These are phyloP conservation scores for Inonotus obliquus DNA, from an alignment of 1,284 basidiomycete genomes.

Conservation along the genomic window DNA sequence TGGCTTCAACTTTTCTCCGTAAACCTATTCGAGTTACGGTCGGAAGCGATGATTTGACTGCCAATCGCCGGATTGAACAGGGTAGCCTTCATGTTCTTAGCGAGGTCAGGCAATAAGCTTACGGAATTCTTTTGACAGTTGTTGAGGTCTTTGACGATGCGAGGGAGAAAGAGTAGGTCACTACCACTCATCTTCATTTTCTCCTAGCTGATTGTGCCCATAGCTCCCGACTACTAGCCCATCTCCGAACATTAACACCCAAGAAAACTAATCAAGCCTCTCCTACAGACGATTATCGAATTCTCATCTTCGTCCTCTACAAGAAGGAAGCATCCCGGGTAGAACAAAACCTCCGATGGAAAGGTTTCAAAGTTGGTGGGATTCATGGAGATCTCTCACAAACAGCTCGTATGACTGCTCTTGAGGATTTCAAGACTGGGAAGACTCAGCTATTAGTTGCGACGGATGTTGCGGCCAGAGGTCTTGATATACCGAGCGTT, in stretches of 20 bases:
- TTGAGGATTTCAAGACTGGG: conserved; percentile 89
- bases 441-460: conserved; percentile 86
- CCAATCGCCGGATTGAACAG: conserved; percentile 88
- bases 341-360: conserved; percentile 72
- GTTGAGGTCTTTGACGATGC: conserved; percentile 90
- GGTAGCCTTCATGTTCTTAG: conserved; percentile 24
- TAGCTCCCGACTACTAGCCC: conserved; percentile 65
- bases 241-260: conserved; percentile 57
- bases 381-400: conserved; percentile 95
- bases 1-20: conserved; percentile 89
- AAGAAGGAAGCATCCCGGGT: conserved; percentile 96
- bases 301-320: conserved; percentile 95
- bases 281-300: conserved; percentile 55
- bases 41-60: conserved; percentile 91
- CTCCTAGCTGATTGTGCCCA: conserved; percentile 4
- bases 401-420: conserved; percentile 77
- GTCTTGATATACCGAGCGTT: conserved; percentile 96
- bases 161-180: conserved; percentile 79
- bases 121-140: conserved; percentile 24
- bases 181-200: background rate
- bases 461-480: conserved; percentile 96
- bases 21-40: conserved; percentile 90
- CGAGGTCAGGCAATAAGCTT: background rate
- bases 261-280: conserved; percentile 53
- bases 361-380: conserved; percentile 83